Conservation (phyloP, 2,329 filamentous ascomycete genomes). For the Aureobasidium musti region DNA sequence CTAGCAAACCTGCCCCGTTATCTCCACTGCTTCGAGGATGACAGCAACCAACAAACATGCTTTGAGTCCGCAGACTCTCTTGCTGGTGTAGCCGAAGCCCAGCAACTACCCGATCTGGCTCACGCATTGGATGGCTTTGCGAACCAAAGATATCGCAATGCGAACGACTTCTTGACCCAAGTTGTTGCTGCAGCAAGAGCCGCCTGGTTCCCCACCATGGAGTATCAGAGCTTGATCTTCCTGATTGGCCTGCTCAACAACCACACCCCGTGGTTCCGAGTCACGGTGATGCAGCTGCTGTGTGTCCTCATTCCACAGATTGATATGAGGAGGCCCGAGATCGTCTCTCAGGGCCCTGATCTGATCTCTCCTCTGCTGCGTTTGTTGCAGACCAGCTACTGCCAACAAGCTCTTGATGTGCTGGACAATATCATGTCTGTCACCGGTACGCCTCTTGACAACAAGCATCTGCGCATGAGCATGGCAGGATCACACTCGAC, state of each 20-base stretch:
- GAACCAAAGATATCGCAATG: slow-evolving; percentile 64
- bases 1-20: slow-evolving; percentile 90
- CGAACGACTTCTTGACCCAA: slow-evolving; percentile 74
- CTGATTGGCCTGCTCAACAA: slow-evolving; percentile 91
- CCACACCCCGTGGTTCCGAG: slow-evolving; percentile 81
- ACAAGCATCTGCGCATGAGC: slow-evolving; percentile 94
- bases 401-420: slow-evolving; percentile 86
- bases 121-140: slow-evolving; percentile 71
- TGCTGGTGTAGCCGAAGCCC: slow-evolving; percentile 69
- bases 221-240: slow-evolving; percentile 85
- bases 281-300: slow-evolving; percentile 89
- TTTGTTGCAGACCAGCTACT: slow-evolving; percentile 88
- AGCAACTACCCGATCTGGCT: slow-evolving; percentile 68
- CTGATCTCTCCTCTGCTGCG: slow-evolving; percentile 90
- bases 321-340: slow-evolving; percentile 88
- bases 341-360: slow-evolving; percentile 88
- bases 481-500: slow-evolving; percentile 85
- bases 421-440: slow-evolving; percentile 95
- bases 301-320: slow-evolving; percentile 83
- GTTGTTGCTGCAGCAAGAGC: slow-evolving; percentile 73
- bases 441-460: slow-evolving; percentile 82
- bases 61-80: slow-evolving; percentile 68
- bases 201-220: slow-evolving; percentile 77
- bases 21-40: slow-evolving; percentile 72
- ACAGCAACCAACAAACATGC: slow-evolving; percentile 47